Evolutionary conservation across 768 basidiomycete species (phyloP).

Genomic region (Suillus spraguei): DNA sequence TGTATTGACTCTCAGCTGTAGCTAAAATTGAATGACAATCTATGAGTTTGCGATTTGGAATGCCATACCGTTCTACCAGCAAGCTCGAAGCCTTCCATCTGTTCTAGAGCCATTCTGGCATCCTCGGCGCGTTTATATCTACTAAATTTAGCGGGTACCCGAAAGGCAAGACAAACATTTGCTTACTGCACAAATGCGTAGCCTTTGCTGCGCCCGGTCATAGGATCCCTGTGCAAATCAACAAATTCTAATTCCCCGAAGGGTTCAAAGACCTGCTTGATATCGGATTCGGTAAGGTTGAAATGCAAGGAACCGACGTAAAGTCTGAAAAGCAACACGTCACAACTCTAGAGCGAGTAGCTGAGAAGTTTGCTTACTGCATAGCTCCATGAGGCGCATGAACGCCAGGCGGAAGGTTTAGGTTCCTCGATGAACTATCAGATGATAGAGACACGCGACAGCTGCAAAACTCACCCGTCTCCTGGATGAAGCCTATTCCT

Average conservation of each 20-base stretch:
- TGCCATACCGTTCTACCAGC: constrained; percentile 85
- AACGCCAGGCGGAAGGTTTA: constrained; percentile 85
- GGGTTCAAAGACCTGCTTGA: constrained; percentile 98
- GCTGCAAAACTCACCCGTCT: constrained; percentile 62
- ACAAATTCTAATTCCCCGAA: constrained; percentile 99
- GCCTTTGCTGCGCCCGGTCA: constrained; percentile 95
- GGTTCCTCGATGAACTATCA: constrained; percentile 50
- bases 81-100: constrained; percentile 99
- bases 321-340: constrained; percentile 53
- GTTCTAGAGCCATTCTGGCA: constrained; percentile 94
- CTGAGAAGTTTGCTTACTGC: constrained; percentile 57
- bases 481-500: constrained; percentile 88
- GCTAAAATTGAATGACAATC: constrained; percentile 10
- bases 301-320: constrained; percentile 98
- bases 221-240: constrained; percentile 94
- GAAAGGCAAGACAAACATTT: background rate
- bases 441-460: constrained; percentile 12
- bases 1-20: constrained; percentile 84
- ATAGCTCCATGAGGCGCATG: constrained; percentile 80
- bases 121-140: constrained; percentile 92
- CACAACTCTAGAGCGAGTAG: background rate
- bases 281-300: constrained; percentile 95
- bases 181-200: constrained; percentile 96
- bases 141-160: constrained; percentile 9
- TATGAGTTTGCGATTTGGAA: constrained; percentile 19